Evolutionary conservation across 345 rosid genomes (phyloP).

Genomic region (Salix udensis): DNA sequence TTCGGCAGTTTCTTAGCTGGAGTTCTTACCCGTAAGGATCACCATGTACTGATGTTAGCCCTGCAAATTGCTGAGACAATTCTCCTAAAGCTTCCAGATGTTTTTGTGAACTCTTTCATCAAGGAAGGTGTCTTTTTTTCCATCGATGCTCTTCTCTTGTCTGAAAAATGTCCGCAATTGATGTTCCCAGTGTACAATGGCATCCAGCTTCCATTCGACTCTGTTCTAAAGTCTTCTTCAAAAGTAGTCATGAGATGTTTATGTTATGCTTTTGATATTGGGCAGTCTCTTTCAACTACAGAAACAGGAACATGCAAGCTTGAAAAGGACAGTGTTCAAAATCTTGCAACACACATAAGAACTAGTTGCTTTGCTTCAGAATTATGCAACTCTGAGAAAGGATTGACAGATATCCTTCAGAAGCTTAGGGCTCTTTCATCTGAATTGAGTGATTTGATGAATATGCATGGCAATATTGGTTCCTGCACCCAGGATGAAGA

Average conservation of each 20-base stretch:
- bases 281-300: slow-evolving; percentile 32
- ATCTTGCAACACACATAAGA: slow-evolving; percentile 64
- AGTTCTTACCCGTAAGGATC: slow-evolving; percentile 74
- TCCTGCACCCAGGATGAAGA: slow-evolving; percentile 44
- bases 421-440: slow-evolving; percentile 57
- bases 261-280: slow-evolving; percentile 63
- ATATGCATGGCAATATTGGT: slow-evolving; percentile 24
- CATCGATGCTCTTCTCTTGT: slow-evolving; percentile 53
- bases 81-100: slow-evolving; percentile 63
- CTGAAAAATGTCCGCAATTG: slow-evolving; percentile 47
- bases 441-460: slow-evolving; percentile 53
- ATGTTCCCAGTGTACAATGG: slow-evolving; percentile 42
- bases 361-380: slow-evolving; percentile 57
- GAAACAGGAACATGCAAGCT: slow-evolving; percentile 54
- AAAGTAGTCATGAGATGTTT: slow-evolving; percentile 64
- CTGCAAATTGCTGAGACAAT: slow-evolving; percentile 63
- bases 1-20: slow-evolving; percentile 84
- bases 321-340: slow-evolving; percentile 57
- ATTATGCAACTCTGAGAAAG: slow-evolving; percentile 53
- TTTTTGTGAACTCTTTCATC: slow-evolving; percentile 58
- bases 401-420: slow-evolving; percentile 75
- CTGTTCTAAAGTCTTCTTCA: slow-evolving; percentile 41
- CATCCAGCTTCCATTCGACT: slow-evolving; percentile 43
- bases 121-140: slow-evolving; percentile 88
- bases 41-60: slow-evolving; percentile 67